These are phyloP conservation scores for Neopestalotiopsis clavispora DNA, from an alignment of 2,329 filamentous ascomycete species.

Conservation along the genomic window DNA sequence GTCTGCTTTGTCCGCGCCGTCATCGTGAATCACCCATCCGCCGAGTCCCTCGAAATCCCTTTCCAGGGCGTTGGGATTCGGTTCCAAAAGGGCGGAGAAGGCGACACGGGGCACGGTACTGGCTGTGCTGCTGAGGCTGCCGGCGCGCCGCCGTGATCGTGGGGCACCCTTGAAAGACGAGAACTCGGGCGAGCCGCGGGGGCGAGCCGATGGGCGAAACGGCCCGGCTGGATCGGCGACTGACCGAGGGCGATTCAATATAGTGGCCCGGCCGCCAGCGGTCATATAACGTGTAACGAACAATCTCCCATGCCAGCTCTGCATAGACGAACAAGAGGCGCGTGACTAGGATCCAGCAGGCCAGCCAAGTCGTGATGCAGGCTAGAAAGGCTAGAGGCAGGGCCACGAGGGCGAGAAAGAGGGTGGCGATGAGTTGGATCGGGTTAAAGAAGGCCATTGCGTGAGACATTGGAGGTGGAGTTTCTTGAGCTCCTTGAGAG, in stretches of 20 bases:
- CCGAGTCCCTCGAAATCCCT: slow-evolving; percentile 65
- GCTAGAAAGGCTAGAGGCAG: slow-evolving; percentile 68
- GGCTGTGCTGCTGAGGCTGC: slow-evolving; percentile 28
- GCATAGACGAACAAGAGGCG: slow-evolving; percentile 67
- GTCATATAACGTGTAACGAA: slow-evolving; percentile 59
- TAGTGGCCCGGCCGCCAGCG: slow-evolving; percentile 37
- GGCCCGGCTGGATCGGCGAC: slow-evolving; percentile 16
- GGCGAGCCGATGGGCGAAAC: slow-evolving; percentile 22
- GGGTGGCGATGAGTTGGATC: slow-evolving; percentile 60
- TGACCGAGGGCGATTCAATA: slow-evolving; percentile 28
- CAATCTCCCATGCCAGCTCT: slow-evolving; percentile 62
- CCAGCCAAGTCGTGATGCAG: slow-evolving; percentile 65
- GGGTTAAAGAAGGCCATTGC: slow-evolving; percentile 60
- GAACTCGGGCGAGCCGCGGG: slow-evolving; percentile 21
- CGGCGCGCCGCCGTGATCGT: slow-evolving; percentile 26
- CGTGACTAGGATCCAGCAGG: slow-evolving; percentile 65
- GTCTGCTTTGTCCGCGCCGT: slow-evolving; percentile 36
- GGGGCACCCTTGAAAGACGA: slow-evolving; percentile 22
- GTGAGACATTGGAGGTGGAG: slow-evolving; percentile 6
- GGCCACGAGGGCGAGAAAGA: slow-evolving; percentile 66
- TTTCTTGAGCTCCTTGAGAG: background rate
- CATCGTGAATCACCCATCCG: slow-evolving; percentile 53
- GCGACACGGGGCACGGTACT: slow-evolving; percentile 9
- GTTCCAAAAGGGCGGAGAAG: slow-evolving; percentile 42
- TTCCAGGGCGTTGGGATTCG: slow-evolving; percentile 52